These are phyloP conservation scores for Trichoderma atroviride DNA, from an alignment of 2,329 filamentous ascomycete species.

Conservation along the genomic window DNA sequence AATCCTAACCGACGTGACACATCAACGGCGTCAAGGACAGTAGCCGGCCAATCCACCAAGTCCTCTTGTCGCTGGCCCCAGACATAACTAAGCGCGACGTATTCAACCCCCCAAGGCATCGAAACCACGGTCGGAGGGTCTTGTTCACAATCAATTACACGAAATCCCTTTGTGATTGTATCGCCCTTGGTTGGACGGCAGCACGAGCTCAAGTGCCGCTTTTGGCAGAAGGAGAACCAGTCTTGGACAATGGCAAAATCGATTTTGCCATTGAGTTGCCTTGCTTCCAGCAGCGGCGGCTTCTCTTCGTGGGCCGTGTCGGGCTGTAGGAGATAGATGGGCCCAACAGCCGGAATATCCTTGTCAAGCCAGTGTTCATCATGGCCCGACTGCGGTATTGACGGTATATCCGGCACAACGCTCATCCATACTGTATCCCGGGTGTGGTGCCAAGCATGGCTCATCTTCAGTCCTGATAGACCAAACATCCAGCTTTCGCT, in stretches of 20 bases:
- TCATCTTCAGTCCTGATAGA: conserved; percentile 8
- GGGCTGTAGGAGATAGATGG: conserved; percentile 16
- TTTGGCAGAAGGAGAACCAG: conserved; percentile 14
- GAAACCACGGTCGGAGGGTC: neutral
- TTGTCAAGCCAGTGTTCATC: conserved; percentile 19
- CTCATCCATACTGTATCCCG: conserved; percentile 23
- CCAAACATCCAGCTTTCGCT: conserved; percentile 21
- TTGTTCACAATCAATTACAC: conserved; percentile 16
- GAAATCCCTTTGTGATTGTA: conserved; percentile 5
- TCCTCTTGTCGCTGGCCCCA: conserved; percentile 36
- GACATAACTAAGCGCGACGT: conserved; percentile 51
- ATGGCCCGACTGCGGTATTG: conserved; percentile 3
- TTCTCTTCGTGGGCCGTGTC: neutral
- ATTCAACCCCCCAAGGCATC: conserved; percentile 30
- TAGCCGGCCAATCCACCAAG: conserved; percentile 34
- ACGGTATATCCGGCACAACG: conserved; percentile 18
- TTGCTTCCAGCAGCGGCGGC: neutral
- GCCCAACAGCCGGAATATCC: conserved; percentile 22
- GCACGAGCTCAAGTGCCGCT: conserved; percentile 5
- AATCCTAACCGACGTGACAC: conserved; percentile 48
- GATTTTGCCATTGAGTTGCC: neutral
- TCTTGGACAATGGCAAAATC: conserved; percentile 9
- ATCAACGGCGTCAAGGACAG: conserved; percentile 48
- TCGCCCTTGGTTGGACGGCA: neutral
- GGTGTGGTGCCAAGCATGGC: conserved; percentile 5